Base-by-base conservation (phyloP, 2,329 filamentous ascomycete genomes). In the Verticillium dahliae region DNA sequence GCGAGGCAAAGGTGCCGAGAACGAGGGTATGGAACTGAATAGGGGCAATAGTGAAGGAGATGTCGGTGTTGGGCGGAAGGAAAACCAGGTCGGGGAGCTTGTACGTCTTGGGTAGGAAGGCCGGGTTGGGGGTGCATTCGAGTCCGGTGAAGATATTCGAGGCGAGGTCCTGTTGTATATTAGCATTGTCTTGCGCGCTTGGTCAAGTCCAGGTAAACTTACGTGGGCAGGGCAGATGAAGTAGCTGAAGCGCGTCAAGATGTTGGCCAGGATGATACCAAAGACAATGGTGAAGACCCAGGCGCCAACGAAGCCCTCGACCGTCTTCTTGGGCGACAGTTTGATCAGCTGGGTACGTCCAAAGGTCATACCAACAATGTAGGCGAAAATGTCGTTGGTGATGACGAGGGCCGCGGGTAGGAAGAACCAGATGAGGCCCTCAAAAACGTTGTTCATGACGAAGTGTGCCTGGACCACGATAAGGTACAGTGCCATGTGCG, bases 381-480 rank as follows among this genome's bases (percentile, higher is more conserved):
- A 99, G 69, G 95, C 95, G 71, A 96, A 98, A 66, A 99, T 99
- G 73, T 99, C 95, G 76, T 99, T 99, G 66, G 91, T 97, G 73
- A 99, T 97, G 74, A 99, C 95, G 69, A 99, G 85, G 60, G 92
- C 89, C 7, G 92, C 93, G 7, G 95, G 95, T 55, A 99, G 79
- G 84, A 98, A 97, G 82, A 99, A 98, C 95, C 95, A 99, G 74
- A 99, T 96, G 90, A 99, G 92, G 79, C 95, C 95, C 79, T 99
- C 95, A 69, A 99, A 96, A 67, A 99, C 90, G 77, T 99, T 99
- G 84, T 99, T 99, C 91, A 99, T 98, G 79, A 98, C 92, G 75
- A 99, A 99, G 75, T 99, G 95, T 14, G 95, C 93, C 76, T 99
- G 93, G 6, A 97, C 93, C 45, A 98, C 94, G 70, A 99, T 97